Evolutionary conservation across 305 asterid genomes (phyloP).

Genomic region (Nicotiana rustica): DNA sequence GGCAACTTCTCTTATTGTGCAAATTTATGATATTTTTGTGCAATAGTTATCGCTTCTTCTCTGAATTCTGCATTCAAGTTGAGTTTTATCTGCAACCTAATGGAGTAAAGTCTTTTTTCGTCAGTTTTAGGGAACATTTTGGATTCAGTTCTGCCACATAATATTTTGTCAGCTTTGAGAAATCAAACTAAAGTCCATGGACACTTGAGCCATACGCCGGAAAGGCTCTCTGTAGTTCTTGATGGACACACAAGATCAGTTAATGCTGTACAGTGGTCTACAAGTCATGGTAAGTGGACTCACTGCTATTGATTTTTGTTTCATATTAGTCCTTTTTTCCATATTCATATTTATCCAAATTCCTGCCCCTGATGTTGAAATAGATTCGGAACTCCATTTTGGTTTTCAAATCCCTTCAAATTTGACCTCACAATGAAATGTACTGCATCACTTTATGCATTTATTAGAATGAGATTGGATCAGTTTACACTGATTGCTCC

Average conservation of each 20-base stretch:
- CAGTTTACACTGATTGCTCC: not conserved
- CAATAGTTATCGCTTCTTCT: not conserved
- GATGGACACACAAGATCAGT: slow-evolving; percentile 77
- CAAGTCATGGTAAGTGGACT: slow-evolving; percentile 62
- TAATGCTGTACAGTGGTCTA: slow-evolving; percentile 84
- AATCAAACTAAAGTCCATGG: slow-evolving; percentile 46
- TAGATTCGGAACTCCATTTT: not conserved
- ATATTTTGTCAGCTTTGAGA: slow-evolving; percentile 59
- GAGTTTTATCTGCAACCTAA: slow-evolving; percentile 13
- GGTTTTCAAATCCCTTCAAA: not conserved
- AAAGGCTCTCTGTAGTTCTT: slow-evolving; percentile 58
- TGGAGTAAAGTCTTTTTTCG: slow-evolving; percentile 21
- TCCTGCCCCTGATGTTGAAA: not conserved
- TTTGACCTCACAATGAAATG: not conserved
- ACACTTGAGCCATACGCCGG: slow-evolving; percentile 44
- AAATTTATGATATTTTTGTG: not conserved
- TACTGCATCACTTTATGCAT: not conserved
- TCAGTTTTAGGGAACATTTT: slow-evolving; percentile 70
- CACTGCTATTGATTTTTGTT: slow-evolving; percentile 11
- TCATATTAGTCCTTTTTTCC: not conserved
- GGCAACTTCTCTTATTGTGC: slow-evolving; percentile 14
- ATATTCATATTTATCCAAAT: not conserved
- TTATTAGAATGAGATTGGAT: not conserved
- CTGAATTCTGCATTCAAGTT: slow-evolving; percentile 15
- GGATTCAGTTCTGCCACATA: slow-evolving; percentile 59